Conservation (phyloP, 1,284 basidiomycete species). For the Austroboletus olivaceoglutinosus region DNA sequence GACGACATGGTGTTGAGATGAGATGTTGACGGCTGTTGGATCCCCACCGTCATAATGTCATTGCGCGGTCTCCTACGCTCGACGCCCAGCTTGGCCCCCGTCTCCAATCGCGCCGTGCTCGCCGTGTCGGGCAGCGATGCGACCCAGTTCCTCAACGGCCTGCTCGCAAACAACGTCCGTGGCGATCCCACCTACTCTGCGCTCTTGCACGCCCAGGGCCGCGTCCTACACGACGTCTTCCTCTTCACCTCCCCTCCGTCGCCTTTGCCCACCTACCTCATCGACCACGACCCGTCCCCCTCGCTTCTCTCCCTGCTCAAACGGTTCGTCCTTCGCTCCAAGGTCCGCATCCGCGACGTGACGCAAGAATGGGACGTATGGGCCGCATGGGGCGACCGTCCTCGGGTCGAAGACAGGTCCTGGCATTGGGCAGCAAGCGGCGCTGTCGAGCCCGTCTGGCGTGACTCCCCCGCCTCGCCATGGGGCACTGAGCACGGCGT, state of each 20-base stretch:
- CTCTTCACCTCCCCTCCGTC: conserved; percentile 63
- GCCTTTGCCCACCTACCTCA: conserved; percentile 56
- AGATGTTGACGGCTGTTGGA: conserved; percentile 6
- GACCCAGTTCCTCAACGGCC: conserved; percentile 84
- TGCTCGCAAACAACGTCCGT: conserved; percentile 66
- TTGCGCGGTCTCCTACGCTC: conserved; percentile 46
- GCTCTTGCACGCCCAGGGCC: conserved; percentile 90
- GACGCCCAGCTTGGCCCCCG: conserved; percentile 58
- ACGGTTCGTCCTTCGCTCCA: conserved; percentile 86
- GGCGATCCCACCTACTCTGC: conserved; percentile 69
- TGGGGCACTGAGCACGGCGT: conserved; percentile 57
- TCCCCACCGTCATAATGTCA: conserved; percentile 21
- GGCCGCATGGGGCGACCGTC: conserved; percentile 69
- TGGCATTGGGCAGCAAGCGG: conserved; percentile 64
- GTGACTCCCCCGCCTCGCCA: conserved; percentile 45
- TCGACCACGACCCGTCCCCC: conserved; percentile 72
- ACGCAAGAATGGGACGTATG: conserved; percentile 76
- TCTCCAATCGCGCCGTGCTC: conserved; percentile 66
- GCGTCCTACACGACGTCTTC: conserved; percentile 88
- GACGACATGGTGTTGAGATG: conserved; percentile 56
- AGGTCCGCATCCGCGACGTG: conserved; percentile 81
- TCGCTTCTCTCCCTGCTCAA: conserved; percentile 69
- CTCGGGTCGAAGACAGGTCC: conserved; percentile 38
- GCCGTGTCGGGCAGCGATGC: conserved; percentile 83
- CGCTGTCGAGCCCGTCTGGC: conserved; percentile 68